These are phyloP conservation scores for Tetratostichococcus sp. DNA, from an alignment of 139 green algal genomes.

Conservation along the genomic window DNA sequence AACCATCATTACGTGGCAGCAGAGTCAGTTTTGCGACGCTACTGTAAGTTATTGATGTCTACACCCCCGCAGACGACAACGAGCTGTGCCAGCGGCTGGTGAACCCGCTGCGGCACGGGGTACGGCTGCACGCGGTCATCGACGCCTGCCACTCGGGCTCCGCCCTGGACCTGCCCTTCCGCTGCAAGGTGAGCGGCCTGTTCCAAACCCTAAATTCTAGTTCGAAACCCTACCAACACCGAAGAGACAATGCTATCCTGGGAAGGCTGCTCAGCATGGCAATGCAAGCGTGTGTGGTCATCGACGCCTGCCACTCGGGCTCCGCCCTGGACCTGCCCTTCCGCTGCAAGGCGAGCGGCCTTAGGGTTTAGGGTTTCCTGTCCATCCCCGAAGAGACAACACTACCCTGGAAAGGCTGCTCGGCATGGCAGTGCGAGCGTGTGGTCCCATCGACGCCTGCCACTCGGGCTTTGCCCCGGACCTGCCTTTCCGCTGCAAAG, in stretches of 20 bases:
- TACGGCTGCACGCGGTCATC: slow-evolving; percentile 71
- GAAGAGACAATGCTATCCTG: too few relatives aligned
- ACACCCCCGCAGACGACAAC: slow-evolving; percentile 57
- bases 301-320: slow-evolving; percentile 65
- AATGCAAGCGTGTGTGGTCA: too few relatives aligned
- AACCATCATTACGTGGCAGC: too few relatives aligned
- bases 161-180: slow-evolving; percentile 56
- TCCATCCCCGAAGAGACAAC: too few relatives aligned
- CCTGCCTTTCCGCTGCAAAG: slow-evolving; percentile 29
- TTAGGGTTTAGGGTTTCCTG: too few relatives aligned
- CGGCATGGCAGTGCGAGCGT: too few relatives aligned
- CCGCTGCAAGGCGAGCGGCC: neutral
- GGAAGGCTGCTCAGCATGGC: too few relatives aligned
- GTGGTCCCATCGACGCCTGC: too few relatives aligned
- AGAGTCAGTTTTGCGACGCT: too few relatives aligned
- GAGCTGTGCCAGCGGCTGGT: slow-evolving; percentile 62
- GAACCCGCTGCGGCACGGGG: slow-evolving; percentile 34
- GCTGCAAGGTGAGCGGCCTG: neutral
- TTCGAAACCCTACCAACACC: too few relatives aligned
- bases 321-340: slow-evolving; percentile 55
- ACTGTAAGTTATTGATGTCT: neutral
- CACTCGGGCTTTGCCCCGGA: slow-evolving; percentile 61
- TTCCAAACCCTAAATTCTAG: too few relatives aligned
- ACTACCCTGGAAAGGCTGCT: too few relatives aligned
- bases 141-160: slow-evolving; percentile 73